These are phyloP conservation scores for Psilocybe mexicana DNA, from an alignment of 1,284 basidiomycete genomes.

Conservation along the genomic window DNA sequence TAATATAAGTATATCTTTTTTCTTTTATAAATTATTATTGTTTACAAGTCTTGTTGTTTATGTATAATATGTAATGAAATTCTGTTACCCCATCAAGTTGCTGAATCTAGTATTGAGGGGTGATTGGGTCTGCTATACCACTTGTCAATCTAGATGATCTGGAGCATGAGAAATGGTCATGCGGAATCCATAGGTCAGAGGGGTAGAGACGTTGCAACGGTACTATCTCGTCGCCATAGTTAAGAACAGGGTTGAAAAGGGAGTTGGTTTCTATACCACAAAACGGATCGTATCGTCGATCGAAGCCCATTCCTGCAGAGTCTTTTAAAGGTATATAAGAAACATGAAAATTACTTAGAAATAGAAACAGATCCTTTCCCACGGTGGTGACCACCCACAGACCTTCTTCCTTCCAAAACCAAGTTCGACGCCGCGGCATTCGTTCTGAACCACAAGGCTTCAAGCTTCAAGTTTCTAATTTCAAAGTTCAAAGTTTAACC, in stretches of 20 bases:
- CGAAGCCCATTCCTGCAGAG: too few species aligned
- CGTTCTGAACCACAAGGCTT: too few species aligned
- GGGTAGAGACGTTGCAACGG: not conserved
- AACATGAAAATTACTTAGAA: too few species aligned
- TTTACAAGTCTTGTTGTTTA: not conserved
- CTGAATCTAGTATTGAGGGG: not conserved
- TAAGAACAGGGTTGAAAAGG: not conserved
- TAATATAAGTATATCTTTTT: too few species aligned
- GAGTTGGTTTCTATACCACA: not conserved
- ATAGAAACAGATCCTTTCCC: too few species aligned
- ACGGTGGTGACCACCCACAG: too few species aligned
- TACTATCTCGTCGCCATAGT: not conserved
- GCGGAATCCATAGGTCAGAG: not conserved
- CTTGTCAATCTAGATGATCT: not conserved
- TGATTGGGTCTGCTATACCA: not conserved
- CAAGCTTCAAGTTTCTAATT: too few species aligned
- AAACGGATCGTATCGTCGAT: not conserved
- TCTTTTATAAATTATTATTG: too few species aligned
- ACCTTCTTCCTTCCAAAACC: too few species aligned
- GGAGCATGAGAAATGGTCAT: not conserved
- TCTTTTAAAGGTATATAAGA: too few species aligned
- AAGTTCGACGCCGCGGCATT: too few species aligned
- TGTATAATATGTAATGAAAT: not conserved
- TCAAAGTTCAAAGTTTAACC: too few species aligned
- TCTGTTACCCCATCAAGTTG: not conserved